Conservation (phyloP, 805 yeast species). For the Metschnikowia hibisci region DNA sequence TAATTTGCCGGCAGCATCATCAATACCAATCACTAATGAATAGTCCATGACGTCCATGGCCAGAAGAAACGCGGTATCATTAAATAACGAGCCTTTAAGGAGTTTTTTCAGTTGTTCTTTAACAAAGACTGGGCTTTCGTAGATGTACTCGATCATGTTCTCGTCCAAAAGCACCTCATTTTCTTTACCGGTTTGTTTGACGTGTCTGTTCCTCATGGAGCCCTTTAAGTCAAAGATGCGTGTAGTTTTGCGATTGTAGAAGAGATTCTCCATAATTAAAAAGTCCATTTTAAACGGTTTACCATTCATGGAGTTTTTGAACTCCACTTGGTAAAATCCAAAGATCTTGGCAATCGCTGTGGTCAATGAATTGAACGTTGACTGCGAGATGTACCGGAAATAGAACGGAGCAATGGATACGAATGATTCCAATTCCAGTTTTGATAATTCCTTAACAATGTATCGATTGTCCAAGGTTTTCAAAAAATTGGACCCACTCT, state of each 20-base stretch:
- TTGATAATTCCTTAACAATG: slow-evolving; percentile 83
- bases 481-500: slow-evolving; percentile 90
- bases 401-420: slow-evolving; percentile 94
- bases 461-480: slow-evolving; percentile 89
- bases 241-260: slow-evolving; percentile 75
- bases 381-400: slow-evolving; percentile 93
- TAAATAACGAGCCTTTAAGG: slow-evolving; percentile 85
- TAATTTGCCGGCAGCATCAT: slow-evolving; percentile 56
- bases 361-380: slow-evolving; percentile 89
- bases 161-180: slow-evolving; percentile 94
- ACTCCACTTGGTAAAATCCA: slow-evolving; percentile 93
- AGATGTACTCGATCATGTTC: slow-evolving; percentile 96
- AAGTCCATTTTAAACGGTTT: slow-evolving; percentile 83
- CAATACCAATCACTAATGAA: slow-evolving; percentile 90
- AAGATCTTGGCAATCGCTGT: slow-evolving; percentile 92
- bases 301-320: slow-evolving; percentile 72
- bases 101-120: slow-evolving; percentile 86
- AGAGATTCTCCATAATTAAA: slow-evolving; percentile 91
- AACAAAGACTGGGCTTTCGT: slow-evolving; percentile 92
- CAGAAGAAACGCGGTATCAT: slow-evolving; percentile 88
- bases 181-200: slow-evolving; percentile 91
- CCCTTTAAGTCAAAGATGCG: slow-evolving; percentile 95
- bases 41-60: slow-evolving; percentile 99
- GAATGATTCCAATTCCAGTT: slow-evolving; percentile 87
- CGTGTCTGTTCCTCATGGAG: slow-evolving; percentile 96